Base-by-base conservation (phyloP, 83 land plant species). In the Thuja plicata region DNA sequence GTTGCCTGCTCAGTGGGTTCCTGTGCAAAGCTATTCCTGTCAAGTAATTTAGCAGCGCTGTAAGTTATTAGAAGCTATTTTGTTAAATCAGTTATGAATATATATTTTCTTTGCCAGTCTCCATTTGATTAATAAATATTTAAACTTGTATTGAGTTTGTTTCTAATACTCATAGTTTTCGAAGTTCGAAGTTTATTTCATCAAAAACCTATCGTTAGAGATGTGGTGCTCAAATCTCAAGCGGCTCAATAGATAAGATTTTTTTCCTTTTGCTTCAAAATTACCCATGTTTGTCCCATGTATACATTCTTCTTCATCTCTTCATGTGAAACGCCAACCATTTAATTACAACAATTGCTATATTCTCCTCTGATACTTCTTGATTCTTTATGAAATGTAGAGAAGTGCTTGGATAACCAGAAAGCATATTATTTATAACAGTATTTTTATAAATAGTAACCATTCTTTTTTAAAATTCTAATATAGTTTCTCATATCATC, bases 61-160 rank as follows among this genome's bases (percentile, higher is more conserved):
- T 98, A 43, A 43, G 45, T 86, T 62, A 32, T 60, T 19, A 13
- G 57, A 37, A 27, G 60, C 24, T 37, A 21, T 60, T 54, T 30
- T 79, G 19, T 83, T 30, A 46, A 27, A 19, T 45, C 40, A 19
- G 24, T 40, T 41, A 10, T 50, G 24, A 19, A 16, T 30, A 35
- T n/a, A 17, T 1, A 5, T 32, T 45, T 62, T 7, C 17, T 89
- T 62, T 11, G 13, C 37, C 32, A 8, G 41, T 34, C 35, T n/a
- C 34, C 73, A 38, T 62, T 87, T 30, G 46, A 6, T 52, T 41
- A 0, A 17, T 45, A 83, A 27, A 46, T 15, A n/a, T 83, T 46
- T 46, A 2, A 46, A 46, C 6, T 43, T 45, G 54, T 45, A 45
- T 46, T 9, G 21, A 17, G 85, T 27, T 82, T 82, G 54, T 82